Conservation (phyloP, 495 filamentous ascomycete genomes). For the Daldinia decipiens region DNA sequence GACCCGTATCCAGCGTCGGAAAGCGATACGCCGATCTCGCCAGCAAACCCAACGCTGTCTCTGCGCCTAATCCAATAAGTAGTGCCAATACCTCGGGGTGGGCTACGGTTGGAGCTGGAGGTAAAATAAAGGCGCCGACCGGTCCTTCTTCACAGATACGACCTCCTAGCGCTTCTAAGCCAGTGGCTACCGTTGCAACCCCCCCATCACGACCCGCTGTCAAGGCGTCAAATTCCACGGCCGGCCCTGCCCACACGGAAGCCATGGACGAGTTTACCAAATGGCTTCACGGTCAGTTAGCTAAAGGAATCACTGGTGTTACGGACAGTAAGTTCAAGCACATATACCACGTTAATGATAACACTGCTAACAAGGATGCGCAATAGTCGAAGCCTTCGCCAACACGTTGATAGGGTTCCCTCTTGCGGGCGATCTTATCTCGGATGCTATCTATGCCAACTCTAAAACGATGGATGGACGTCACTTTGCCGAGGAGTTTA, state of each 20-base stretch:
- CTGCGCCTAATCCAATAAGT: slow-evolving; percentile 24
- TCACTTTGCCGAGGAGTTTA: slow-evolving; percentile 93
- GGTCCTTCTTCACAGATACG: slow-evolving; percentile 67
- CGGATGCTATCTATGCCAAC: slow-evolving; percentile 85
- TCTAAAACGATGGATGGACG: slow-evolving; percentile 88
- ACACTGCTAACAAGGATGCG: slow-evolving; percentile 43
- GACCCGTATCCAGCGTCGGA: slow-evolving; percentile 63
- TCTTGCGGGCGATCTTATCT: slow-evolving; percentile 79
- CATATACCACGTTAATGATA: slow-evolving; percentile 63
- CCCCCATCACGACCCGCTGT: slow-evolving; percentile 25
- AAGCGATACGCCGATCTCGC: slow-evolving; percentile 98
- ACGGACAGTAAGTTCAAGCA: slow-evolving; percentile 62
- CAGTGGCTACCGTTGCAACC: slow-evolving; percentile 26
- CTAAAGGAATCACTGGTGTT: slow-evolving; percentile 60
- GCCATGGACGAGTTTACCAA: slow-evolving; percentile 89
- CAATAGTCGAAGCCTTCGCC: slow-evolving; percentile 82
- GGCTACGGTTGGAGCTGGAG: slow-evolving; percentile 96
- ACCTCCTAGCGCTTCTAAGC: slow-evolving; percentile 62
- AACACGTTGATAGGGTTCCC: slow-evolving; percentile 77
- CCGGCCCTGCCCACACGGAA: slow-evolving; percentile 63
- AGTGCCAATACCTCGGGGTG: slow-evolving; percentile 68
- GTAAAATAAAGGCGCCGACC: slow-evolving; percentile 82
- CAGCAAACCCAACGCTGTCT: slow-evolving; percentile 67
- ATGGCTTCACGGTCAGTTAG: slow-evolving; percentile 83
- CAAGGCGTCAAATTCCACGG: slow-evolving; percentile 52